Percentiles rank a stretch among this genome's conserved stretches.
Conservation (phyloP, 1,284 basidiomycete species). For the Trichosporon sp. region DNA sequence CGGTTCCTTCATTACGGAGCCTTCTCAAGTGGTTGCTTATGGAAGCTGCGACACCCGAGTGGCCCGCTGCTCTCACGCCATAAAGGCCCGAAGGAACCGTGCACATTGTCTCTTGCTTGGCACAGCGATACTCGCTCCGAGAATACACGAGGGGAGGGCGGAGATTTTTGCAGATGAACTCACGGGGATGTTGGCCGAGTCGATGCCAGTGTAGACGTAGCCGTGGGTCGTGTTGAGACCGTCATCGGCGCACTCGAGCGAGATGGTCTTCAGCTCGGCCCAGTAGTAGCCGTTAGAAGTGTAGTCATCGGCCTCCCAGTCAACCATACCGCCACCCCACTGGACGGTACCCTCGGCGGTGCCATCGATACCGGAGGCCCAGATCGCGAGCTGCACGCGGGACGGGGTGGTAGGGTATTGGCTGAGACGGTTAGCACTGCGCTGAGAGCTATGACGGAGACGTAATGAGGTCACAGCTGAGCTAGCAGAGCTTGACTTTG, state of each 20-base stretch:
- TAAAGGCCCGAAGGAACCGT: neutral
- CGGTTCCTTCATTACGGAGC: neutral
- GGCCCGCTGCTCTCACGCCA: neutral
- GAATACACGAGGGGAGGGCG: no score
- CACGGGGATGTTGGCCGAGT: conserved; percentile 36
- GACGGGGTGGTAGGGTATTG: conserved; percentile 75
- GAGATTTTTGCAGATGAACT: conserved; percentile 21
- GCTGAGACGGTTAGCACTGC: conserved; percentile 26
- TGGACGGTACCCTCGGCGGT: conserved; percentile 68
- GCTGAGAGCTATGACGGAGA: neutral
- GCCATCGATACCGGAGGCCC: conserved; percentile 71
- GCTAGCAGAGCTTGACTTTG: neutral
- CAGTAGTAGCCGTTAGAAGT: conserved; percentile 55
- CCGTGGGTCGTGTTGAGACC: conserved; percentile 35
- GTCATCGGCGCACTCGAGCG: conserved; percentile 40
- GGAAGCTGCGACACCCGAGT: neutral
- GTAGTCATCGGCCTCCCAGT: conserved; percentile 76
- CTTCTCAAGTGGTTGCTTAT: neutral
- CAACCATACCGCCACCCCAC: conserved; percentile 77
- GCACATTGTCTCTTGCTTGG: neutral
- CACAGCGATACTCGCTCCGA: neutral
- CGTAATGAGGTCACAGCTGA: neutral
- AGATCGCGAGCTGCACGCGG: conserved; percentile 74
- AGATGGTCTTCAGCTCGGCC: conserved; percentile 46
- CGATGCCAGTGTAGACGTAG: conserved; percentile 44